Conservation (phyloP, 192 early-diverging fungal genomes). For the Thoreauomyces humboldtii region DNA sequence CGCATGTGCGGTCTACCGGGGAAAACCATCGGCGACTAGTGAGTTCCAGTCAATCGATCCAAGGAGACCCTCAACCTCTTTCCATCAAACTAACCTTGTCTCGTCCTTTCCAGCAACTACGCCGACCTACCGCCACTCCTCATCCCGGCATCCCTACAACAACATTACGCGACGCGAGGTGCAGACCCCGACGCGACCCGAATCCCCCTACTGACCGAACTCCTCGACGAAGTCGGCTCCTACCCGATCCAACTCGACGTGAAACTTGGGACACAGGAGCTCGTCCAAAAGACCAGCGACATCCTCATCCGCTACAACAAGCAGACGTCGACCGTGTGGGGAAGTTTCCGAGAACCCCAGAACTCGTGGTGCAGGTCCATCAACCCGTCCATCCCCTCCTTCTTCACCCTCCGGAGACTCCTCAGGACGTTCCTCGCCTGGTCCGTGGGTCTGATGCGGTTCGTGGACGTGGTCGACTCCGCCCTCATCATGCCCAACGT, state of each 20-base stretch:
- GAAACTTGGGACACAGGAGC: conserved; percentile 38
- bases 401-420: conserved; percentile 32
- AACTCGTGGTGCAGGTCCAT: conserved; percentile 33
- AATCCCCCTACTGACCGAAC: conserved; percentile 40
- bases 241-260: conserved; percentile 52
- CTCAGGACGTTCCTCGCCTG: conserved; percentile 19
- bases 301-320: conserved; percentile 35
- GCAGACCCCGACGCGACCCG: conserved; percentile 30
- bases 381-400: conserved; percentile 42
- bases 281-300: conserved; percentile 41
- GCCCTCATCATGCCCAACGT: conserved; percentile 43
- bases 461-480: conserved; percentile 37
- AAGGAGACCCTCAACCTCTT: no score
- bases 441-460: conserved; percentile 33
- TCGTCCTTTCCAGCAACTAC: conserved; percentile 16
- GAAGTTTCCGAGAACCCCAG: conserved; percentile 28
- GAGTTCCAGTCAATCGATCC: not conserved
- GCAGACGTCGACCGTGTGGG: conserved; percentile 46
- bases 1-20: conserved; percentile 38
- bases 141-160: conserved; percentile 22
- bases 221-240: conserved; percentile 42
- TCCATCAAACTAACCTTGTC: not conserved
- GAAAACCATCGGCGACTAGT: conserved; percentile 35
- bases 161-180: conserved; percentile 2
- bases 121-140: conserved; percentile 42